Base-by-base conservation (phyloP, 176 grass and related monocot species). In the Thalia dealbata region DNA sequence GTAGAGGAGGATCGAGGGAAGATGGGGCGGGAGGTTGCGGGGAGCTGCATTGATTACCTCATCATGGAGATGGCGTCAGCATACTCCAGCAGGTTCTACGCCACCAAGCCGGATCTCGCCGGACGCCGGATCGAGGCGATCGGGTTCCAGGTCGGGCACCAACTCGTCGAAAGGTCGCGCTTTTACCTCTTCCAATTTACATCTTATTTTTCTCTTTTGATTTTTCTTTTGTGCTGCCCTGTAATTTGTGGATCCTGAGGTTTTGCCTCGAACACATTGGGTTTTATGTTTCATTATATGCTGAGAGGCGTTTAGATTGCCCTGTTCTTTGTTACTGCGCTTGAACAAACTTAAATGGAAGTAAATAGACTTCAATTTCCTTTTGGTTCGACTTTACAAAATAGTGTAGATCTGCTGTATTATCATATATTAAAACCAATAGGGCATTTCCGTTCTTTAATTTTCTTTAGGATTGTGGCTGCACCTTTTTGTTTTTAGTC, bases 81-180 rank as follows among this genome's bases (percentile, higher is more conserved):
- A 54, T 96, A 92, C 84, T 81, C 86, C 64, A 83, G 78, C 43
- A 82, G 92, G 64, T 85, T 96, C 84, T 89, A 91, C 73, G 73
- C 84, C 26, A 64, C 84, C 68, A 91, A 96, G 77, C 92, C 92
- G 19, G 92, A 96, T 52, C 86, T 92, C 62, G 92, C 92, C n/a
- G 92, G 89, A 64, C 89, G 89, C 72, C 92, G 92, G 71, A 96
- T 96, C 80, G 92, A 96, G 73, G 82, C 86, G 78, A 92, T 96
- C 68, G 92, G 92, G 25, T 96, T 87, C 81, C 89, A 92, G 82
- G 92, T 96, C 18, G 92, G 92, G 24, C 92, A 96, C 70, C 92
- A 96, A 80, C 86, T 96, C 27, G 79, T 89, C 14, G 89, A 96
- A 77, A 88, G 92, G 92, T 96, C 43, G 35, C 0, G 43, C 77